Evolutionary conservation across 768 basidiomycete species (phyloP), one percentile per base, ranked within the genome.

Genomic region (Podaxis carcinomalis): DNA sequence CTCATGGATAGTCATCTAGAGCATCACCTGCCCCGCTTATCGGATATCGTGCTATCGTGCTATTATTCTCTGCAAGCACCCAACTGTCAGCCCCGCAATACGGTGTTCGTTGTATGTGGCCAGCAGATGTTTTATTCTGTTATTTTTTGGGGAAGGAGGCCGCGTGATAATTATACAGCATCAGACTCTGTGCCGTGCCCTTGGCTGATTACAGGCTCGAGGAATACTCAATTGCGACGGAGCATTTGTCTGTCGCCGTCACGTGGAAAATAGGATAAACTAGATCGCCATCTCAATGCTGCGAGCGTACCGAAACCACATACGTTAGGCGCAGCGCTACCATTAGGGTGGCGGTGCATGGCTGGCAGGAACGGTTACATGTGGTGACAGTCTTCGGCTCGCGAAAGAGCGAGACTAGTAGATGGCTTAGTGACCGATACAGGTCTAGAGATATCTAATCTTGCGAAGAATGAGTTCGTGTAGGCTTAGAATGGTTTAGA

Each of bases 391-490:
- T 57, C 35, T 52, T 3, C 28, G 32, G 13, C 51, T 50, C 36
- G 58, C n/a, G 25, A 14, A 21, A 19, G 32, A 35, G 23, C 58
- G 58, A 25, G 58, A 58, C 62, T 62, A 28, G 32, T 27, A 11
- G 42, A 44, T n/a, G 42, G 42, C 42, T 44, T n/a, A 44, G n/a
- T 7, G 42, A 44, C n/a, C 19, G 6, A 44, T 44, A 44, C 19
- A 44, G 16, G 42, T 44, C 14, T 6, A 44, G 14, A 16, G 6
- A 37, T n/a, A 25, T 39, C 25, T 27, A 42, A 39, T 44, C 56
- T 63, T 35, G 62, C 57, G 13, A 63, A 49, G 19, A 65, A 60
- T 6, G 62, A 49, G 44, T 65, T 65, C 40, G 49, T 54, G 44
- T 65, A 65, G n/a, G 62, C 64, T 65, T 11, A 47, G 27, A 57